Evolutionary conservation across 106 monocot genomes (phyloP).

Genomic region (Phalaenopsis equestris): DNA sequence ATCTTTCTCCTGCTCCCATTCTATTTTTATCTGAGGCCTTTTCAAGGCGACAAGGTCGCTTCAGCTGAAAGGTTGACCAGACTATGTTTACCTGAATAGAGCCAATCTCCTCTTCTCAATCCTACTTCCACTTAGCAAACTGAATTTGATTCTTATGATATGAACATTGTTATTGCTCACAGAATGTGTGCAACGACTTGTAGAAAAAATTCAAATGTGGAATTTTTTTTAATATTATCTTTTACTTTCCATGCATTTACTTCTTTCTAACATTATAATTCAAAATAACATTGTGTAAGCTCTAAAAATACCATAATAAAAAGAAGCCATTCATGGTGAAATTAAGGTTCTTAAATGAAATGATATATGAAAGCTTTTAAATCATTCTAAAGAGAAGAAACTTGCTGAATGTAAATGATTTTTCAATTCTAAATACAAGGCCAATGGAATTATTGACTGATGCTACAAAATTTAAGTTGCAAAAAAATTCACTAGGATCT

Average conservation of each 20-base stretch:
- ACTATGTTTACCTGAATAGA: not conserved
- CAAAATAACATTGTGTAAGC: not conserved
- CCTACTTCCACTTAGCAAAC: not conserved
- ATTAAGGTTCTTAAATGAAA: not conserved
- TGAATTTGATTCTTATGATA: not conserved
- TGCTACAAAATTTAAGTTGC: not conserved
- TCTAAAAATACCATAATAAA: not conserved
- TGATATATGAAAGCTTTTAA: not conserved
- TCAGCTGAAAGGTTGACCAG: no score
- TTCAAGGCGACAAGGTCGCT: not conserved
- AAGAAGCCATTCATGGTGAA: not conserved
- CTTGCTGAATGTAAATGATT: not conserved
- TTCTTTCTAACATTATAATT: not conserved
- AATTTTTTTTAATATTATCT: not conserved
- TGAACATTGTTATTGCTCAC: not conserved
- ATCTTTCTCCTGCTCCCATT: not conserved
- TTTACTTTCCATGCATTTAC: not conserved
- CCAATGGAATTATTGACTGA: not conserved
- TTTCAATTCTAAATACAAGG: not conserved
- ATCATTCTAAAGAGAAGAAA: not conserved
- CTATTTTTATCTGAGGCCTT: not conserved
- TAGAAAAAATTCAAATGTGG: not conserved
- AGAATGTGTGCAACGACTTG: not conserved
- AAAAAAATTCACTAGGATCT: not conserved
- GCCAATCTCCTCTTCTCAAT: not conserved